phyloP scores from a whole-genome alignment of 2,329 filamentous ascomycete genomes.

The Apiospora hydei region DNA sequence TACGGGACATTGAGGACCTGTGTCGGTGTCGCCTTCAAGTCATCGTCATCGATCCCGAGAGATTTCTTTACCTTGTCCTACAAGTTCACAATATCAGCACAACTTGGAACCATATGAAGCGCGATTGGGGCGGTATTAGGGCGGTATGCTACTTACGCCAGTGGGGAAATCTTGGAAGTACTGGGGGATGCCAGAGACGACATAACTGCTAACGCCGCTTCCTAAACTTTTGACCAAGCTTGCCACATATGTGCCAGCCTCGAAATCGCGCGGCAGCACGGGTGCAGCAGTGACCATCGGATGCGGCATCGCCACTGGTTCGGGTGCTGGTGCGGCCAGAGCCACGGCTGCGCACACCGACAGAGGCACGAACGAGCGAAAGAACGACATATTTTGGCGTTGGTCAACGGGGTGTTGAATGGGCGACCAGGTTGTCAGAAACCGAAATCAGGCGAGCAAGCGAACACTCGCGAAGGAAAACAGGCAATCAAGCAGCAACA shows the following conservation, averaged over 20 bases:
- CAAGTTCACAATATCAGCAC: not conserved
- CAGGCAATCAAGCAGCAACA: not conserved
- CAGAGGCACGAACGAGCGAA: conserved; percentile 26
- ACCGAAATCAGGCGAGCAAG: not conserved
- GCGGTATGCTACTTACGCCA: conserved; percentile 42
- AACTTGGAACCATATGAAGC: not conserved
- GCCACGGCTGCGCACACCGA: conserved; percentile 28
- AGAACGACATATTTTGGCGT: conserved; percentile 2
- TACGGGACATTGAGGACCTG: conserved; percentile 74
- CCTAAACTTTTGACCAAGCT: conserved; percentile 59
- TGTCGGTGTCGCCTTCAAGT: conserved; percentile 69
- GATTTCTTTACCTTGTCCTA: conserved; percentile 62
- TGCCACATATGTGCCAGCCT: conserved; percentile 58
- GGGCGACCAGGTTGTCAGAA: not conserved
- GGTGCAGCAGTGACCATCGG: conserved; percentile 57
- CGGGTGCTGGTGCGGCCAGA: conserved; percentile 36
- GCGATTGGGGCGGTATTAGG: not conserved
- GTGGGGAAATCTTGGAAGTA: conserved; percentile 73
- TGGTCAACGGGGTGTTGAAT: not conserved
- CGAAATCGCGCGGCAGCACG: conserved; percentile 45
- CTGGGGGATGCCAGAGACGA: conserved; percentile 70
- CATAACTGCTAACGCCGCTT: conserved; percentile 62
- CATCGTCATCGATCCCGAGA: conserved; percentile 64
- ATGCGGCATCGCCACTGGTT: conserved; percentile 39
- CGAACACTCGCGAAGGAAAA: not conserved